Percentiles rank a stretch among this genome's conserved stretches.
phyloP scores from a whole-genome alignment of 345 rosid genomes.

The Moricandia moricandioides region DNA sequence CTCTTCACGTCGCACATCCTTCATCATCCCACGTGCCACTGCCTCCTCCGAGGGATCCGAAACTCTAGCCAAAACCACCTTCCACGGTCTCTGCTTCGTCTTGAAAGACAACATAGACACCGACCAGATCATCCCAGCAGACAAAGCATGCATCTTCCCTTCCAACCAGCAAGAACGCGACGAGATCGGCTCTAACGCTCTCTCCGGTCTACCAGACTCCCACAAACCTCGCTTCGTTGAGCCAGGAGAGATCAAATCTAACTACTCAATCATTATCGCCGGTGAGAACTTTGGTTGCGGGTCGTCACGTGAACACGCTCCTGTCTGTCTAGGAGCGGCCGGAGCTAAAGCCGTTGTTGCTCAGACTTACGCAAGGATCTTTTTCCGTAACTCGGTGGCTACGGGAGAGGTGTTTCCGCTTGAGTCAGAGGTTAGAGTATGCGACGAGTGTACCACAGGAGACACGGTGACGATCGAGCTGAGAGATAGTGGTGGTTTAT shows the following conservation, averaged over 20 bases:
- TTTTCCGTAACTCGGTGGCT: slow-evolving; percentile 87
- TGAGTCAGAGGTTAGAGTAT: slow-evolving; percentile 73
- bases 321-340: slow-evolving; percentile 80
- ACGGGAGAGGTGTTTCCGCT: slow-evolving; percentile 80
- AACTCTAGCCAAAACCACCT: slow-evolving; percentile 31
- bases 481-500: slow-evolving; percentile 49
- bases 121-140: slow-evolving; percentile 91
- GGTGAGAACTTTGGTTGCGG: slow-evolving; percentile 95
- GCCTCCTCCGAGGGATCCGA: slow-evolving; percentile 18
- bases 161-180: slow-evolving; percentile 78
- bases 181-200: slow-evolving; percentile 74
- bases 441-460: slow-evolving; percentile 79
- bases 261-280: slow-evolving; percentile 58
- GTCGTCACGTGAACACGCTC: slow-evolving; percentile 95
- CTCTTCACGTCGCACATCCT: slow-evolving; percentile 18
- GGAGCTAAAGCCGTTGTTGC: slow-evolving; percentile 74
- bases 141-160: slow-evolving; percentile 59
- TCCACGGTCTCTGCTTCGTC: slow-evolving; percentile 84
- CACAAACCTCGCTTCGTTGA: slow-evolving; percentile 64
- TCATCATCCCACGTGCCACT: slow-evolving; percentile 15
- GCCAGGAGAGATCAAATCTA: slow-evolving; percentile 50
- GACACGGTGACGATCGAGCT: slow-evolving; percentile 69
- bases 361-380: slow-evolving; percentile 81
- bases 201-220: slow-evolving; percentile 70
- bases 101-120: slow-evolving; percentile 90